A percentile compares a stretch with the other conserved stretches of the same genome.
phyloP scores from a whole-genome alignment of 2,329 filamentous ascomycete genomes.

The Helminthosporium solani region DNA sequence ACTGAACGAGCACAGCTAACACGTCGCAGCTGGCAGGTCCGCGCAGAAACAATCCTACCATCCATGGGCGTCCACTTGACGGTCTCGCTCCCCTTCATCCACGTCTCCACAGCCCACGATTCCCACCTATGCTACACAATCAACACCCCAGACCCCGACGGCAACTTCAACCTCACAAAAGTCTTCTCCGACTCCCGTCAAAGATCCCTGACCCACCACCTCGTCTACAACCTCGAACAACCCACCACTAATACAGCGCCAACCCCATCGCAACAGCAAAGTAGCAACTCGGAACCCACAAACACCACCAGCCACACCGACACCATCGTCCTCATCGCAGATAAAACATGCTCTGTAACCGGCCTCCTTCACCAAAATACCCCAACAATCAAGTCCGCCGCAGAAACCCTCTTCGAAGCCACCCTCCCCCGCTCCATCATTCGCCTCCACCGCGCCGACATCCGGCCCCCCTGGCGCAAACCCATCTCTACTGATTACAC shows the following conservation, averaged over 20 bases:
- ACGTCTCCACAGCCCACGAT: constrained; percentile 56
- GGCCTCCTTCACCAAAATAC: constrained; percentile 30
- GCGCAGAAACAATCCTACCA: constrained; percentile 44
- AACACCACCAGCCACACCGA: background rate
- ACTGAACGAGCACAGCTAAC: constrained; percentile 2
- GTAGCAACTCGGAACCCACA: background rate
- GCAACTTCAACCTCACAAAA: constrained; percentile 19
- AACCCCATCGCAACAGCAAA: background rate
- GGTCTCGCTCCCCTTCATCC: constrained; percentile 49
- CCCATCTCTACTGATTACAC: constrained; percentile 15
- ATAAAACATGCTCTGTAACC: constrained; percentile 34
- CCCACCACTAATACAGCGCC: constrained; percentile 1
- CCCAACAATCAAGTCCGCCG: constrained; percentile 22
- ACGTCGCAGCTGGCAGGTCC: constrained; percentile 42
- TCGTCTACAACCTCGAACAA: constrained; percentile 16
- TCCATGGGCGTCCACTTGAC: constrained; percentile 55
- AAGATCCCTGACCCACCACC: constrained; percentile 28
- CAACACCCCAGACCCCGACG: constrained; percentile 27
- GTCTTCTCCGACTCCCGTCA: constrained; percentile 35
- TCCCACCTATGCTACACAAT: constrained; percentile 54
- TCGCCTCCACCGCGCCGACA: constrained; percentile 53
- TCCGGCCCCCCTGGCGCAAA: constrained; percentile 40
- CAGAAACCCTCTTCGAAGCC: constrained; percentile 45
- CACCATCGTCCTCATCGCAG: constrained; percentile 34
- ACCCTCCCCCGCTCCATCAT: constrained; percentile 44